Evolutionary conservation across 306 rosid species (phyloP).

Genomic region (Leucaena leucocephala): DNA sequence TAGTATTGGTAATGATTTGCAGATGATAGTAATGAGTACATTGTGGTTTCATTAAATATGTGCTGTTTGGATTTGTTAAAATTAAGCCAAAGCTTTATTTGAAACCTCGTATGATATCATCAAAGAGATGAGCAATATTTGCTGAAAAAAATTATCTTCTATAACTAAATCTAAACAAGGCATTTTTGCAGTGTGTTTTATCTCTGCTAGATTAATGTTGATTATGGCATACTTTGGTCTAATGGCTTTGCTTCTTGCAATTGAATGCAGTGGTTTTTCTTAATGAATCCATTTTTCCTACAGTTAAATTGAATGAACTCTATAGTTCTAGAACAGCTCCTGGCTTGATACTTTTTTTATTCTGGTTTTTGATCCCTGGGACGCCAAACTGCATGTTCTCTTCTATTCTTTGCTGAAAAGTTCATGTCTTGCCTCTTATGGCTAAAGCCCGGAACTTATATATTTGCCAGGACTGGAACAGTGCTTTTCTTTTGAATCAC

Average conservation of each 20-base stretch:
- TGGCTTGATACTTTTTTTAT: not conserved
- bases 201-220: not conserved
- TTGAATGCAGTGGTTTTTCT: not conserved
- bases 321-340: not conserved
- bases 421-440: not conserved
- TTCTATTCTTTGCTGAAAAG: not conserved
- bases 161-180: not conserved
- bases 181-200: not conserved
- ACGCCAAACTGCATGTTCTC: not conserved
- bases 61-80: not conserved
- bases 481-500: not conserved
- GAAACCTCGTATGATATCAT: not conserved
- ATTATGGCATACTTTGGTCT: not conserved
- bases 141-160: not conserved
- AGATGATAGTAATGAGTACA: not conserved
- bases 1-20: not conserved
- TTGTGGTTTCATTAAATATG: slow-evolving; percentile 11
- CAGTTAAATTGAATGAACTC: not conserved
- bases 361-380: not conserved
- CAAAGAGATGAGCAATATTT: slow-evolving; percentile 9
- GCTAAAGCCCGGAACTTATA: not conserved
- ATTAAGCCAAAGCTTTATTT: not conserved
- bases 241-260: not conserved
- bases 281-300: not conserved
- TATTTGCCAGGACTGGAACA: not conserved